Evolutionary conservation across 306 rosid genomes (phyloP), one percentile per base, ranked within the genome.

Genomic region (Rubus idaeus): DNA sequence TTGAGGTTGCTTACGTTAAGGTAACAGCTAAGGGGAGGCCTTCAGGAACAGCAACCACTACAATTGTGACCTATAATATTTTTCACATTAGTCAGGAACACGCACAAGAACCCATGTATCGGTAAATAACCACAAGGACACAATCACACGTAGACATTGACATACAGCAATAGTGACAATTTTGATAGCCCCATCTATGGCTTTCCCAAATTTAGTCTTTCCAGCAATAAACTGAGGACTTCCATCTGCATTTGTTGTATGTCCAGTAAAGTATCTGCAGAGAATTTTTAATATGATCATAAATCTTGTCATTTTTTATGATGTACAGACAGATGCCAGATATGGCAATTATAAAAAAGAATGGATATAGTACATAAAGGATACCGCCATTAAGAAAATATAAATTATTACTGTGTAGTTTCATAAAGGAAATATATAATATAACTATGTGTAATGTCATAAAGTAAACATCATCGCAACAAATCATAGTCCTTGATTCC

Each of bases 21-120:
- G 97, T 93, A 46, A 93, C 98, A 47, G 98, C 98, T 46, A 93
- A 83, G 35, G 98, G 98, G 42, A 93, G 96, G 75, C 98, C 98
- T 87, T 93, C 98, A 45, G 98, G 98, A 70, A 93, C 98, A 13
- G 98, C 98, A 88, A 93, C 97, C 76, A 91, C 98, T 12, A 93
- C 96, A 75, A 93, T 93, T 56, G 98, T 93, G 47, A 93, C 98
- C 98, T 93, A 69, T 68, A 84, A 63, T 42, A 77, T 67, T 77
- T 35, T 68, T 41, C 46, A 42, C n/a, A 56, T 51, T 55, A 76
- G 72, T 52, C 47, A 71, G 68, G 67, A 47, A 75, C 44, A 65
- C 51, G 57, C 53, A 62, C 45, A 16, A 35, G n/a, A 63, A 9
- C 68, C 8, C 40, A 51, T 51, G 35, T 14, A 57, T 50, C 2